Percentiles rank a stretch among this genome's conserved stretches.
Conservation (phyloP, 805 yeast species). For the Candida sanyiensis region DNA sequence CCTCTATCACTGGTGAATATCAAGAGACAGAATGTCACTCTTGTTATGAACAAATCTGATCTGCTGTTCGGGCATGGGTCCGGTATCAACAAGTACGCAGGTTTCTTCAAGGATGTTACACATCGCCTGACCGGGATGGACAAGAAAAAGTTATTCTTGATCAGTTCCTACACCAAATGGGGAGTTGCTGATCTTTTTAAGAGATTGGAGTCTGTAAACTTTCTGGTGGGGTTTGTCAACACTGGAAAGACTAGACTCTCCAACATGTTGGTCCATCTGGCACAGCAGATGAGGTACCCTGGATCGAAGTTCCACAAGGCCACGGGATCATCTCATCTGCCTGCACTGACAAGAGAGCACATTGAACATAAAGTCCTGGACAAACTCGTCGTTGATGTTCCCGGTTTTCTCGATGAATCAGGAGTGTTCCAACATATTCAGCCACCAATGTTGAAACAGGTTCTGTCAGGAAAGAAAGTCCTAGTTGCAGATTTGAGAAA, state of each 20-base stretch:
- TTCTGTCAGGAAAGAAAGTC: conserved; percentile 29
- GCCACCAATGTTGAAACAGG: conserved; percentile 25
- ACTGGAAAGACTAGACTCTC: conserved; percentile 65
- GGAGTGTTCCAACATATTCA: conserved; percentile 27
- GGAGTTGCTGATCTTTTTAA: conserved; percentile 35
- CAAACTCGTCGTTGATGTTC: conserved; percentile 32
- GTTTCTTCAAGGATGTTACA: conserved; percentile 28
- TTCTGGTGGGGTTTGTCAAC: conserved; percentile 61
- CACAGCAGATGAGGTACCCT: conserved; percentile 8
- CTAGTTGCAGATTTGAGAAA: conserved; percentile 27
- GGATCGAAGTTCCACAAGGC: conserved; percentile 15
- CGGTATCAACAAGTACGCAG: conserved; percentile 28
- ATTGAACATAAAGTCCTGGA: conserved; percentile 35
- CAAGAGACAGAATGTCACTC: conserved; percentile 22
- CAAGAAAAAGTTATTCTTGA: conserved; percentile 33
- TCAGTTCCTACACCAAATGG: conserved; percentile 53
- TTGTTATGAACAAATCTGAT: conserved; percentile 38
- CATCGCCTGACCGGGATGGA: conserved; percentile 28
- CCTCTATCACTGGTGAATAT: conserved; percentile 41
- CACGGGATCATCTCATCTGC: conserved; percentile 42
- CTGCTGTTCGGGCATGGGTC: conserved; percentile 33
- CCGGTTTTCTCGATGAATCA: conserved; percentile 30
- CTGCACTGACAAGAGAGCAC: conserved; percentile 63
- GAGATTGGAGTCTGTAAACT: conserved; percentile 34
- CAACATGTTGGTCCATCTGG: conserved; percentile 36